Conservation (phyloP, 345 rosid species). For the Boechera retrofracta region DNA sequence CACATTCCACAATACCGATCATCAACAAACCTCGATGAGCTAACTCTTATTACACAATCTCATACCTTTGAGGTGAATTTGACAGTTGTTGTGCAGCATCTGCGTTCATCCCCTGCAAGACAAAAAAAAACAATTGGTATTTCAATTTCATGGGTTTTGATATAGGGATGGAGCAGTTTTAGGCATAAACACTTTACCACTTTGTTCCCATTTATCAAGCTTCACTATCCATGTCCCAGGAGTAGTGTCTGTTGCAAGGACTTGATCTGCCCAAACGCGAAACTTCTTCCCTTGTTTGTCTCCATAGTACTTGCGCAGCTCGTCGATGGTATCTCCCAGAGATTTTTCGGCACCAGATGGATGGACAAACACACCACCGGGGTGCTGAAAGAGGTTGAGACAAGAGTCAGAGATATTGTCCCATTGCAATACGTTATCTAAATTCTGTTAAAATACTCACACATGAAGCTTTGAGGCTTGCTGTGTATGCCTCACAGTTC, state of each 20-base stretch:
- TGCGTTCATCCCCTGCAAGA: constrained; percentile 61
- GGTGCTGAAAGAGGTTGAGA: constrained; percentile 53
- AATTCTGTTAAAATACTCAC: constrained; percentile 52
- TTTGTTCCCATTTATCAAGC: constrained; percentile 78
- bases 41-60: constrained; percentile 7
- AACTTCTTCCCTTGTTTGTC: constrained; percentile 78
- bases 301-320: constrained; percentile 61
- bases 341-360: constrained; percentile 77
- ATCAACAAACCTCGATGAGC: constrained; percentile 1
- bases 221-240: constrained; percentile 73
- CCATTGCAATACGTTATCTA: background rate
- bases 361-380: constrained; percentile 60
- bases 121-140: background rate
- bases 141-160: constrained; percentile 7
- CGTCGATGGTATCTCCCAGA: constrained; percentile 58
- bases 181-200: constrained; percentile 51
- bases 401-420: constrained; percentile 5
- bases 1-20: background rate
- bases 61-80: constrained; percentile 63
- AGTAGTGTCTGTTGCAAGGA: constrained; percentile 59
- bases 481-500: constrained; percentile 64
- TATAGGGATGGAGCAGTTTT: background rate
- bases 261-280: constrained; percentile 84
- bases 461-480: constrained; percentile 68
- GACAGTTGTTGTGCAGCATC: constrained; percentile 61